Evolutionary conservation across 164 flowering plant genomes (phyloP), one percentile per base, ranked within the genome.

Genomic region (Chimonanthus salicifolius): DNA sequence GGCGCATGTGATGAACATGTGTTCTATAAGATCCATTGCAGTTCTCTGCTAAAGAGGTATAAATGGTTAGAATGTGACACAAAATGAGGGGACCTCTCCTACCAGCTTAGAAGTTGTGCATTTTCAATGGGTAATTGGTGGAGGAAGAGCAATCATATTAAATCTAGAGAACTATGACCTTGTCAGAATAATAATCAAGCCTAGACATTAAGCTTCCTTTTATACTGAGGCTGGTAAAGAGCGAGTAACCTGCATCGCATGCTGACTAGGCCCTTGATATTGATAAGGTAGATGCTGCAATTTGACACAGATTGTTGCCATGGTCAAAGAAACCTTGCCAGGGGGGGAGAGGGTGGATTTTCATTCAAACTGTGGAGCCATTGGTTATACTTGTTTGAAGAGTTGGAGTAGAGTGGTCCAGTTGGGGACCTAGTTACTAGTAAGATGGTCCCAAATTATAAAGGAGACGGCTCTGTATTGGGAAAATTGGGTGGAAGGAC

Each of bases 71-170:
- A 45, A 33, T 16, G 49, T 58, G 72, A 71, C 72, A 21, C 44
- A 68, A 68, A 44, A 33, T 58, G 49, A 71, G 72, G 72, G 72
- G 72, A 71, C 72, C 72, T 71, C n/a, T 6, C 8, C 49, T 54
- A 54, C 5, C n/a, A 20, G 21, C 48, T 46, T 66, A 66, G 47
- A 66, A 44, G 15, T 46, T 46, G 49, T 46, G n/a, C 48, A 66
- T 45, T 44, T 47, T 11, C 47, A 44, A 44, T 66, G 16, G n/a
- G 68, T 6, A 66, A 43, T 43, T 66, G 48, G 49, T 66, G 48
- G 47, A 66, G 68, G 18, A 20, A 20, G 21, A 65, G 20, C 72
- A 43, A 10, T 33, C 45, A 15, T 70, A 47, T 49, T 49, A 10
- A 16, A 4, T 69, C 43, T 44, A 45, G 62, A 15, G 47, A 64